Evolutionary conservation across 2,329 filamentous ascomycete species (phyloP).

Genomic region (Curvularia spicifera): DNA sequence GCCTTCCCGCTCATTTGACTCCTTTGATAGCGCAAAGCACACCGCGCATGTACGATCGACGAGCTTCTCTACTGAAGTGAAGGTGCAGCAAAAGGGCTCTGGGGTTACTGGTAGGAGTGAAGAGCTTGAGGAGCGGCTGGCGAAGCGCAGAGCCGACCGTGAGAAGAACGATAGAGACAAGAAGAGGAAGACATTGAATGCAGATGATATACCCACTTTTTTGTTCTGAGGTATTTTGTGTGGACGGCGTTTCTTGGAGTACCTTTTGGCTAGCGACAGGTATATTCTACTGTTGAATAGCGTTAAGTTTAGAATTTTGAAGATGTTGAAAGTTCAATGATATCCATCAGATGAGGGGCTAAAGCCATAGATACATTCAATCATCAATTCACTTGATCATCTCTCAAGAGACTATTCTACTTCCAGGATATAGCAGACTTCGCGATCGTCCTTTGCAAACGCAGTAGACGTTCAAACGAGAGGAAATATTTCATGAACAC

Average conservation of each 20-base stretch:
- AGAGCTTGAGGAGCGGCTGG: conserved; percentile 36
- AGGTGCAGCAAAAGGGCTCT: not conserved
- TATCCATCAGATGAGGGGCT: not conserved
- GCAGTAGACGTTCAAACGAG: not conserved
- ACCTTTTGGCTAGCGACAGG: not conserved
- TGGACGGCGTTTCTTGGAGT: not conserved
- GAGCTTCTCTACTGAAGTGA: conserved; percentile 20
- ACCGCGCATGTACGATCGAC: conserved; percentile 4
- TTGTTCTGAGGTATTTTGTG: conserved; percentile 41
- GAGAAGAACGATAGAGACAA: conserved; percentile 34
- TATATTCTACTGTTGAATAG: not conserved
- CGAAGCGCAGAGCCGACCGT: conserved; percentile 40
- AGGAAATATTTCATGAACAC: not conserved
- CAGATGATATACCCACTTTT: conserved; percentile 56
- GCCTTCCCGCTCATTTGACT: not conserved
- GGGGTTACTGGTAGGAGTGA: conserved; percentile 18
- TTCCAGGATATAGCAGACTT: not conserved
- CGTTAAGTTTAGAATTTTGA: not conserved
- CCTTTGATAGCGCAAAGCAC: not conserved
- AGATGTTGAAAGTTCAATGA: not conserved
- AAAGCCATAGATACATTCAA: not conserved
- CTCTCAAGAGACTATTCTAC: not conserved
- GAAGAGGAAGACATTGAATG: conserved; percentile 31
- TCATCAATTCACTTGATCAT: not conserved
- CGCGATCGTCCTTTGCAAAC: not conserved